Base-by-base conservation (phyloP, 2,329 filamentous ascomycete species). In the Fusarium sp. region DNA sequence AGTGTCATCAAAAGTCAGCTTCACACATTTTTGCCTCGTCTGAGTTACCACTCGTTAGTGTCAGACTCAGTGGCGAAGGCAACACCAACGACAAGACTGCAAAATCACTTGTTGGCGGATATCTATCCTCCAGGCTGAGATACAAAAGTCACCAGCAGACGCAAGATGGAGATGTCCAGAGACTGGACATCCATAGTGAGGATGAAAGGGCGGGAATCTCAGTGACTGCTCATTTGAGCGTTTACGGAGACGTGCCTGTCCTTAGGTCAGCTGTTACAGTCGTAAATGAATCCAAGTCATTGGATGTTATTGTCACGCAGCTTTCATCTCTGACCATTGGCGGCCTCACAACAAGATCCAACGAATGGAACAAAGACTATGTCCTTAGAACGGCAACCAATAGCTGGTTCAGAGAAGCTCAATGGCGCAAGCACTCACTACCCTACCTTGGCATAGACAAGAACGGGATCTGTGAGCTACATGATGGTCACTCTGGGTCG, bases 391-490 rank as follows among this genome's bases (percentile, higher is more conserved):
- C 29, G 9, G n/a, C 29, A 7, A 49, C 29, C 15, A 60, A 60
- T 19, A 44, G 6, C 15, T 60, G 58, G 58, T 41, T 60, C 19
- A 49, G 46, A 5, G 58, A 60, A 19, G 46, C 58, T 42, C 58
- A 60, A 35, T 60, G 46, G 58, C 45, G 39, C 37, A 19, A 31
- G 9, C 46, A 31, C 1, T 35, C 29, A 21, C 41, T 67, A 10
- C 54, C 64, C 2, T 5, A 67, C 3, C 19, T 67, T 11, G 64
- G 64, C 21, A 49, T 49, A 33, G 46, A 49, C 11, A 49, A 35
- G 8, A 49, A 23, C n/a, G 46, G 21, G 4, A 49, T 49, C 3
- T 35, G n/a, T 19, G 46, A 23, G 8, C 45, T 27, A 31, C 4
- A 3, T 16, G 46, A 49, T 10, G 29, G 23, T 15, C 37, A 61